These are phyloP conservation scores for Neurospora cerealis DNA, from an alignment of 495 filamentous ascomycete species.

Conservation along the genomic window DNA sequence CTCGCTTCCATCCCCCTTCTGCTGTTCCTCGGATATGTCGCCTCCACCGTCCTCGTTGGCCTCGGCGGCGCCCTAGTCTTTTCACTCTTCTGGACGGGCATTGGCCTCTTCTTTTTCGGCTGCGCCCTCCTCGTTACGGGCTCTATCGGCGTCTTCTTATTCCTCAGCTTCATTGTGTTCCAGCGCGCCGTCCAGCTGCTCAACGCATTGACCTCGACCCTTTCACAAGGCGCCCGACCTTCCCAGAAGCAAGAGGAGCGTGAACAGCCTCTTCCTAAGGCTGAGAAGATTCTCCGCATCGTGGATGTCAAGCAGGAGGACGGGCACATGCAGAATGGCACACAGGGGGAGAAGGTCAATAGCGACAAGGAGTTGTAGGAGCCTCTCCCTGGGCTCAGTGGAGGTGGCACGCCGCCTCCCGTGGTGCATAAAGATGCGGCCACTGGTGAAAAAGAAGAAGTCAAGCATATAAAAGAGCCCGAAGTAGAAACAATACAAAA, in stretches of 20 bases:
- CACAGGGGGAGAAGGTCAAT: background rate
- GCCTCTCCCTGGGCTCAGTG: background rate
- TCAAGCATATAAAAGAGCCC: background rate
- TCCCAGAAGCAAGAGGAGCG: background rate
- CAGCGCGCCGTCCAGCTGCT: background rate
- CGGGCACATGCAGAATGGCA: background rate
- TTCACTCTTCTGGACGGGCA: conserved; percentile 49
- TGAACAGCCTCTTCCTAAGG: background rate
- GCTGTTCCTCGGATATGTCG: conserved; percentile 50
- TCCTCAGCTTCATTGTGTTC: background rate
- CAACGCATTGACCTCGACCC: background rate
- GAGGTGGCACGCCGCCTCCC: background rate
- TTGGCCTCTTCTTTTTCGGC: conserved; percentile 53
- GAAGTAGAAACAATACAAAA: background rate
- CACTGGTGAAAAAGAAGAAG: background rate
- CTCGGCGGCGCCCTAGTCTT: conserved; percentile 47
- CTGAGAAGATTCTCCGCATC: background rate
- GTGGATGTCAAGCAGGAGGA: background rate
- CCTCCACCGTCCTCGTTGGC: conserved; percentile 45
- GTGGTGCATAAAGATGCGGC: background rate
- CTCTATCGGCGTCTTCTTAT: conserved; percentile 44
- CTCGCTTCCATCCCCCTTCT: conserved; percentile 38
- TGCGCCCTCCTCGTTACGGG: conserved; percentile 53
- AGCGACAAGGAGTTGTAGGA: background rate
- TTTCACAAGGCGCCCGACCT: background rate